Conservation (phyloP, 2,329 filamentous ascomycete species). For the Beauveria sp. region DNA sequence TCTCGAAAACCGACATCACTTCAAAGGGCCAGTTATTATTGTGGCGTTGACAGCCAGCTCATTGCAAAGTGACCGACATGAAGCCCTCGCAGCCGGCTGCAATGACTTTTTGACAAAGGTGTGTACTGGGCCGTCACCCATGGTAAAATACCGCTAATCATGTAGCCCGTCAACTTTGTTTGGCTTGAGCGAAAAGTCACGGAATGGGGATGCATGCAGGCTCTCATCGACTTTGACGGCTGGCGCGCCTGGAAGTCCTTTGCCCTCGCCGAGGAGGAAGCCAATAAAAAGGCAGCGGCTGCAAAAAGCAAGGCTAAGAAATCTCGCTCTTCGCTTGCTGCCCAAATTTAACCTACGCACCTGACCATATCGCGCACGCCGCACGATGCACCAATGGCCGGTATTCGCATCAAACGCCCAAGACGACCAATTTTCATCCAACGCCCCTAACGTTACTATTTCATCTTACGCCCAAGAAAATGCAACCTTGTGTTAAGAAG, state of each 20-base stretch:
- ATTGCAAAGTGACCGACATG: constrained; percentile 89
- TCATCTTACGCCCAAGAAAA: not conserved
- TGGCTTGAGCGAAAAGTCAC: constrained; percentile 98
- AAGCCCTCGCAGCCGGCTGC: constrained; percentile 88
- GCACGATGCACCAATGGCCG: too few relatives aligned
- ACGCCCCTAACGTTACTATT: too few relatives aligned
- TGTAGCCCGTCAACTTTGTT: constrained; percentile 87
- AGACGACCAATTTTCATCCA: too few relatives aligned
- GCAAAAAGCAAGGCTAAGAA: constrained; percentile 38
- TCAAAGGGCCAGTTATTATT: constrained; percentile 97
- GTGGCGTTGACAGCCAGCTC: constrained; percentile 93
- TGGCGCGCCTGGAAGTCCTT: constrained; percentile 98
- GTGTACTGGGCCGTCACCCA: constrained; percentile 21
- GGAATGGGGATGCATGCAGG: constrained; percentile 99
- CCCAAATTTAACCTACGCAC: constrained; percentile 12
- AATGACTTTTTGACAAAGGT: constrained; percentile 99
- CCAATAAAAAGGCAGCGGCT: constrained; percentile 32
- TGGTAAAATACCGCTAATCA: not conserved
- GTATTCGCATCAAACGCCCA: too few relatives aligned
- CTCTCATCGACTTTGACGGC: constrained; percentile 94
- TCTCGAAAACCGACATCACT: constrained; percentile 60
- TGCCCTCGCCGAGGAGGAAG: constrained; percentile 38
- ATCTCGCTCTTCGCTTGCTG: constrained; percentile 31
- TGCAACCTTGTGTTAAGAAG: not conserved
- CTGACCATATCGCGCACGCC: not conserved